Base-by-base conservation (phyloP, 2,329 filamentous ascomycete genomes). In the Pseudogymnoascus verrucosus region DNA sequence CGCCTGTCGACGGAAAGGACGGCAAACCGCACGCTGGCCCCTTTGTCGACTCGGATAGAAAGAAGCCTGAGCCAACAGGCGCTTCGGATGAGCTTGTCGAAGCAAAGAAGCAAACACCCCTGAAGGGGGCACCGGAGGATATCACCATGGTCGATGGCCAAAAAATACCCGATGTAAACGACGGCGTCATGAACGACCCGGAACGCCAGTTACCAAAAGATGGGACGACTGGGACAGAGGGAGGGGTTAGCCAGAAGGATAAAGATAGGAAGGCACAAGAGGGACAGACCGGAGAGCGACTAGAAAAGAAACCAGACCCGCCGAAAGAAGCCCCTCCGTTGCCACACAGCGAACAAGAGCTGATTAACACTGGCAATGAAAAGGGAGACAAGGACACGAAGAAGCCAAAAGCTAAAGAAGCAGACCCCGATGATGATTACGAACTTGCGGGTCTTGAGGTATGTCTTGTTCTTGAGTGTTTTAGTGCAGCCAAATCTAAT, bases 171-270 rank as follows among this genome's bases (percentile, higher is more conserved):
- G 79, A 85, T 67, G 79, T 78, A 65, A 87, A 88, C 69, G 86
- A 96, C 73, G 91, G 93, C 42, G 91, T 97, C 64, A 97, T 97
- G 93, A 90, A 96, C 72, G 93, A 97, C 75, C 90, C 89, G 67
- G 84, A 89, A 73, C 82, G 91, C 68, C 78, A 83, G 39, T 82
- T 84, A 42, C 91, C 93, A 4, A 93, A 92, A 73, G 84, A 92
- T 74, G 93, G 93, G 57, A 96, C 91, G 1, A 90, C 89, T 3
- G 93, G 93, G 40, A 96, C 90, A 1, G 90, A 93, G 72, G 93
- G 92, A 11, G 93, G 93, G 62, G 90, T 98, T 44, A 91, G 89
- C 26, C 89, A 93, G 73, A 96, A 96, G 76, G 86, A 87, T 69
- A 95, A 91, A 78, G 87, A 86, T 60, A 83, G 85, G 65, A 88